phyloP scores from a whole-genome alignment of 1,139 yeast species.

The Candida mesenterica region DNA sequence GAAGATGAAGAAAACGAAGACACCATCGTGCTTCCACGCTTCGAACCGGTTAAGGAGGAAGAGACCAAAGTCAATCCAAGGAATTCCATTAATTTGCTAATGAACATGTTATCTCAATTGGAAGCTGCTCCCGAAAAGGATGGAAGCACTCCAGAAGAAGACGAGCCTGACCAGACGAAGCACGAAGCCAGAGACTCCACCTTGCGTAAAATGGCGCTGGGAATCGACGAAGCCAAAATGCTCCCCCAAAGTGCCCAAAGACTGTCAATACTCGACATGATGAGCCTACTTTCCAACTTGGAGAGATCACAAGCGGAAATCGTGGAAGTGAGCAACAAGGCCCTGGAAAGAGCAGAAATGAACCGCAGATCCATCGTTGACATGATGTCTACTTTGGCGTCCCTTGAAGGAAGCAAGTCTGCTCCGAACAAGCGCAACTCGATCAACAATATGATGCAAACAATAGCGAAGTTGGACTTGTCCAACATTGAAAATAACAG shows the following conservation, averaged over 20 bases:
- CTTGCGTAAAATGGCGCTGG: conserved; percentile 1
- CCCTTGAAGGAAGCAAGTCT: conserved; percentile 10
- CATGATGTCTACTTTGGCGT: conserved; percentile 22
- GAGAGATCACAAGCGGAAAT: conserved; percentile 14
- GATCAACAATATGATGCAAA: conserved; percentile 17
- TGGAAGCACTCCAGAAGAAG: conserved; percentile 1
- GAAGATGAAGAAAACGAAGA: neutral
- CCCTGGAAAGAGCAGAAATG: conserved; percentile 13
- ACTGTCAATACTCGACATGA: conserved; percentile 18
- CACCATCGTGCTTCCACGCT: neutral
- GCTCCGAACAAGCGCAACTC: conserved; percentile 15
- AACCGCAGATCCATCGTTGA: conserved; percentile 25
- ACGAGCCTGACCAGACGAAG: conserved; percentile 4
- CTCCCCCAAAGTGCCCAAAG: conserved; percentile 6
- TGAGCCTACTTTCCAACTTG: conserved; percentile 18
- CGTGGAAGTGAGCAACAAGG: conserved; percentile 12
- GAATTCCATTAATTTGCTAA: conserved; percentile 18
- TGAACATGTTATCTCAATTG: conserved; percentile 19
- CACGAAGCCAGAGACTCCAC: conserved; percentile 4
- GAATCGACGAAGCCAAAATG: neutral
- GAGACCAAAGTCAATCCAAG: conserved; percentile 11
- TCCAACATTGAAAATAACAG: conserved; percentile 8
- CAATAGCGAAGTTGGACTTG: conserved; percentile 16
- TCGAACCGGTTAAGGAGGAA: neutral
- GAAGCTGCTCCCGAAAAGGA: too few species aligned